phyloP scores from a whole-genome alignment of 2,329 filamentous ascomycete genomes.

The Apiospora koreana region DNA sequence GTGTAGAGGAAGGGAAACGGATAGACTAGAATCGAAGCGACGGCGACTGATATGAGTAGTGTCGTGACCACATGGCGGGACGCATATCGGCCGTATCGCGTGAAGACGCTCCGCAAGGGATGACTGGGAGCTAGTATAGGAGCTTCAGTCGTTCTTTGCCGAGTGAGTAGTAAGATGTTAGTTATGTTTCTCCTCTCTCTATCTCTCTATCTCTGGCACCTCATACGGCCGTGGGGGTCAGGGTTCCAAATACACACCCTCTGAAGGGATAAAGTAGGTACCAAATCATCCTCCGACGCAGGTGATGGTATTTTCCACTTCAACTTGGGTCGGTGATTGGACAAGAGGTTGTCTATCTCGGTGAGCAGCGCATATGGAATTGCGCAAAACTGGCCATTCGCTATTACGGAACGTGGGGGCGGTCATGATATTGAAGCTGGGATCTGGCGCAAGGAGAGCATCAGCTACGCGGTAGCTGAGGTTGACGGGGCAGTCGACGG shows the following conservation, averaged over 20 bases:
- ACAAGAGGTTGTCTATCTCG: background rate
- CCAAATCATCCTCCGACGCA: slow-evolving; percentile 63
- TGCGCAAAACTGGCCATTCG: slow-evolving; percentile 11
- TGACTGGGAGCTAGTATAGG: slow-evolving; percentile 65
- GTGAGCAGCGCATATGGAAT: slow-evolving; percentile 4
- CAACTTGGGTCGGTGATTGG: slow-evolving; percentile 8
- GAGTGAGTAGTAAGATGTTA: background rate
- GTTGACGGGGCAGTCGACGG: background rate
- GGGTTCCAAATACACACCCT: slow-evolving; percentile 57
- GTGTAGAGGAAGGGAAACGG: slow-evolving; percentile 76
- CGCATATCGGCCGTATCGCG: slow-evolving; percentile 69
- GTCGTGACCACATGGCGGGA: slow-evolving; percentile 73
- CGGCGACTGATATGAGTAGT: slow-evolving; percentile 72
- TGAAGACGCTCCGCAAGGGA: slow-evolving; percentile 64
- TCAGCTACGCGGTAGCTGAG: background rate
- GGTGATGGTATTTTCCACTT: slow-evolving; percentile 12
- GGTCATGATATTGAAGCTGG: slow-evolving; percentile 8
- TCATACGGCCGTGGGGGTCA: slow-evolving; percentile 14
- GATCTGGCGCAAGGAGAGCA: slow-evolving; percentile 3
- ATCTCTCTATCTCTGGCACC: too few relatives aligned
- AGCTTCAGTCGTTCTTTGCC: slow-evolving; percentile 69
- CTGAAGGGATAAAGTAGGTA: slow-evolving; percentile 76
- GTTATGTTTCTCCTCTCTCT: background rate
- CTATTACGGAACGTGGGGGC: slow-evolving; percentile 6
- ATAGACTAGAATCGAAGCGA: slow-evolving; percentile 71